phyloP scores from a whole-genome alignment of 441 rosid species.

The Viola pubescens region DNA sequence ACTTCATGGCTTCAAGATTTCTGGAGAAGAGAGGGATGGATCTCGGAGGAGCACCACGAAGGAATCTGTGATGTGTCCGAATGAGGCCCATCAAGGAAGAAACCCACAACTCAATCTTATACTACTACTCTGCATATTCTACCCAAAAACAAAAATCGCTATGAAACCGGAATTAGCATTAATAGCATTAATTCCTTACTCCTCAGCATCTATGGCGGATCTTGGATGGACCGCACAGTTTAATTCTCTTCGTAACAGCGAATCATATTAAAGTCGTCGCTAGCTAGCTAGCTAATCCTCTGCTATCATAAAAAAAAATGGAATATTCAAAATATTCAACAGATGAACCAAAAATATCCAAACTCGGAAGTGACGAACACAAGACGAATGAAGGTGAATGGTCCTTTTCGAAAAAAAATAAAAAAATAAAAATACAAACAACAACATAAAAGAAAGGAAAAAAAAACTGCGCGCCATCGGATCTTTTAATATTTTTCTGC shows the following conservation, averaged over 20 bases:
- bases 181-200: constrained; percentile 3
- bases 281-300: too few relatives aligned
- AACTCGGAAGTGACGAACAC: too few relatives aligned
- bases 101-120: neutral
- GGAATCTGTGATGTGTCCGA: constrained; percentile 22
- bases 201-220: constrained; percentile 29
- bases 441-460: too few relatives aligned
- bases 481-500: too few relatives aligned
- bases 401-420: too few relatives aligned
- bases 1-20: constrained; percentile 45
- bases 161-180: constrained; percentile 4
- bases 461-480: too few relatives aligned
- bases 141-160: neutral
- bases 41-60: constrained; percentile 16
- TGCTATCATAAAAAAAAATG: too few relatives aligned
- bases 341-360: neutral
- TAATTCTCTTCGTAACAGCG: too few relatives aligned
- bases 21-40: constrained; percentile 32
- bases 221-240: constrained; percentile 10
- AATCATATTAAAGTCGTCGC: too few relatives aligned
- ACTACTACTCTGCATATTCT: too few relatives aligned
- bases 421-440: too few relatives aligned
- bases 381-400: too few relatives aligned
- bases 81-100: constrained; percentile 34
- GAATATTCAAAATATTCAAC: neutral